Evolutionary conservation across 495 filamentous ascomycete species (phyloP).

Genomic region (Penicillium roqueforti): DNA sequence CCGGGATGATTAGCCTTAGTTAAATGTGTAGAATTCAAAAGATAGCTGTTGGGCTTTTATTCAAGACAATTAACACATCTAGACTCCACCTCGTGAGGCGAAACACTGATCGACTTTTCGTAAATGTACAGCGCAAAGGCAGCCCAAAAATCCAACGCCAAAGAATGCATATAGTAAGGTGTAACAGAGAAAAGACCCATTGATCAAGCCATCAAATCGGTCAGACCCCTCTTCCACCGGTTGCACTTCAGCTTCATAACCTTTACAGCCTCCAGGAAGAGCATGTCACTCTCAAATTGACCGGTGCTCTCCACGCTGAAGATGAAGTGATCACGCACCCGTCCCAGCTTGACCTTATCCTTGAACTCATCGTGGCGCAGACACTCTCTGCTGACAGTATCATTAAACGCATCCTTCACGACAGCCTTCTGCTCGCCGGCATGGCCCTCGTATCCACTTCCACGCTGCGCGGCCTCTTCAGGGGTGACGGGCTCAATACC

Average conservation of each 20-base stretch:
- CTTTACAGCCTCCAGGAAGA: slow-evolving; percentile 85
- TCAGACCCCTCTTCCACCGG: slow-evolving; percentile 59
- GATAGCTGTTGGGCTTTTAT: slow-evolving; percentile 6
- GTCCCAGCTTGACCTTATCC: slow-evolving; percentile 88
- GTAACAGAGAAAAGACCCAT: slow-evolving; percentile 11
- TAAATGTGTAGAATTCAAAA: slow-evolving; percentile 25
- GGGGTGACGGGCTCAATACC: slow-evolving; percentile 66
- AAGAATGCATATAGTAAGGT: slow-evolving; percentile 40
- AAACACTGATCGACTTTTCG: slow-evolving; percentile 37
- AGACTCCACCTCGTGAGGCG: slow-evolving; percentile 37
- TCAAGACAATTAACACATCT: slow-evolving; percentile 25
- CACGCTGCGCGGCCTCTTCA: slow-evolving; percentile 56
- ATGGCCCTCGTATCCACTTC: slow-evolving; percentile 67
- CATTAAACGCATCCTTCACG: slow-evolving; percentile 73
- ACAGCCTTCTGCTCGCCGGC: slow-evolving; percentile 76
- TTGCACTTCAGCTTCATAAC: slow-evolving; percentile 75
- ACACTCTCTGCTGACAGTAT: slow-evolving; percentile 92
- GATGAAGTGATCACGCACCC: slow-evolving; percentile 93
- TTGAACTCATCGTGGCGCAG: slow-evolving; percentile 90
- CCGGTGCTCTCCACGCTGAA: slow-evolving; percentile 93
- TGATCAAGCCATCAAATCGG: slow-evolving; percentile 47
- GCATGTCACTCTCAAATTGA: slow-evolving; percentile 82
- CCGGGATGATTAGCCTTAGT: slow-evolving; percentile 21
- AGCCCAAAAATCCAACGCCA: slow-evolving; percentile 42
- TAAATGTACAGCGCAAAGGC: slow-evolving; percentile 40